Evolutionary conservation across 2,329 filamentous ascomycete species (phyloP), one percentile per base, ranked within the genome.

Genomic region (Lecanoromycetidae sp.): DNA sequence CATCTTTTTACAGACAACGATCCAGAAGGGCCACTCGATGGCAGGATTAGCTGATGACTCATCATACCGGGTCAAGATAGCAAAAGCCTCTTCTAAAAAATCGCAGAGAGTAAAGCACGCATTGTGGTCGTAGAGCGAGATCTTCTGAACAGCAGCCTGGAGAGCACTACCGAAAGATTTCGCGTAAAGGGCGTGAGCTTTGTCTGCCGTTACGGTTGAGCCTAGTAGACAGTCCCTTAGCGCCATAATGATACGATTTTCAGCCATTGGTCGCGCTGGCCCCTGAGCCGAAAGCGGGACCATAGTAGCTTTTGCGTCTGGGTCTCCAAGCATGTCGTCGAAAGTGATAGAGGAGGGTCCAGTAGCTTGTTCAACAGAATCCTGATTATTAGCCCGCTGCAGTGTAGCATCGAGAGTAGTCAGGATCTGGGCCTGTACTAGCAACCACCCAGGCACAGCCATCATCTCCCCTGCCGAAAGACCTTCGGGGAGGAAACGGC

Each of bases 41-140:
- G 81, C 73, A 19, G 72, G 56, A 53, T 61, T 45, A 58, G 61
- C 41, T 48, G 60, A 55, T 60, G 70, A 63, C 66, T 75, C 63
- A 29, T 68, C 65, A 54, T 80, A 84, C 45, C 77, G 73, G 33
- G 77, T 69, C 50, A 83, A 68, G 33, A 87, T 79, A 13, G 77
- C 69, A 42, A 94, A 68, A 1, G 82, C 74, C 63, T 94, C 87
- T 60, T 94, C 86, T 22, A 94, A 68, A 54, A 94, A 87, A 61
- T 95, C 88, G 60, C 87, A 90, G n/a, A 94, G 71, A 8, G 86
- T 84, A 60, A 91, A 91, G 62, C 87, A 93, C 15, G 86, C 83
- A 53, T 79, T 79, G 59, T 87, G 84, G 61, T 93, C 82, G 60
- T 82, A 94, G 46, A 85, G 71, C 0, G 86, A 88, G 0, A 83